phyloP scores from a whole-genome alignment of 306 rosid species.

The Datisca glomerata region DNA sequence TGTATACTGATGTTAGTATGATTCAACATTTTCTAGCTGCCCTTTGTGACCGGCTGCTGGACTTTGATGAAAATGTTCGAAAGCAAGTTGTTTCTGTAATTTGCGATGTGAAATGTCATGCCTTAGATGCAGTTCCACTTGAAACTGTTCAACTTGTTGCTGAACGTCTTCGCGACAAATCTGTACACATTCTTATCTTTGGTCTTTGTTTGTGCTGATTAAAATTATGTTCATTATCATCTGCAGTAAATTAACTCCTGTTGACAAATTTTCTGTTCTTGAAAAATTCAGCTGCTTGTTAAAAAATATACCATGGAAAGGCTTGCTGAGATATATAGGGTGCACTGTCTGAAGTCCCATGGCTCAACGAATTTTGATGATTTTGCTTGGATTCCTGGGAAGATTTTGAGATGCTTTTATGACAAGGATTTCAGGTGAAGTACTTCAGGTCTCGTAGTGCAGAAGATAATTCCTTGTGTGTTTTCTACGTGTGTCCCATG shows the following conservation, averaged over 20 bases:
- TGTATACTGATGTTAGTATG: conserved; percentile 1
- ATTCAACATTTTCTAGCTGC: conserved; percentile 49
- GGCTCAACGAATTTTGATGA: conserved; percentile 31
- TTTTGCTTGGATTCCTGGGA: conserved; percentile 87
- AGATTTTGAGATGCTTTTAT: conserved; percentile 80
- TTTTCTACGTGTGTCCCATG: too few species aligned
- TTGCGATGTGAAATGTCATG: conserved; percentile 77
- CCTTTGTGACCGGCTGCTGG: conserved; percentile 89
- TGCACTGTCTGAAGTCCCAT: conserved; percentile 44
- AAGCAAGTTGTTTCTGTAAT: conserved; percentile 94
- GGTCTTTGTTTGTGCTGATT: conserved; percentile 4
- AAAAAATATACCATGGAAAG: conserved; percentile 91
- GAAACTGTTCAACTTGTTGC: conserved; percentile 89
- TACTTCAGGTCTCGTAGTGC: conserved; percentile 4
- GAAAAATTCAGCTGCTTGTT: conserved; percentile 66
- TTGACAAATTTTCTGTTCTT: conserved; percentile 8
- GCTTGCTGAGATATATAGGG: conserved; percentile 71
- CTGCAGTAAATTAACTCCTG: background rate
- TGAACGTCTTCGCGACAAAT: conserved; percentile 95
- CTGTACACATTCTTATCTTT: conserved; percentile 42
- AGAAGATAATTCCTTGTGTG: too few species aligned
- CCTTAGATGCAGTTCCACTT: conserved; percentile 48
- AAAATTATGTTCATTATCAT: background rate
- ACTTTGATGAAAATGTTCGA: conserved; percentile 87
- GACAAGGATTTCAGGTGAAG: conserved; percentile 97